A percentile compares a stretch with the other conserved stretches of the same genome.
Conservation (phyloP, 2,329 filamentous ascomycete species). For the Pseudogymnoascus sp. region DNA sequence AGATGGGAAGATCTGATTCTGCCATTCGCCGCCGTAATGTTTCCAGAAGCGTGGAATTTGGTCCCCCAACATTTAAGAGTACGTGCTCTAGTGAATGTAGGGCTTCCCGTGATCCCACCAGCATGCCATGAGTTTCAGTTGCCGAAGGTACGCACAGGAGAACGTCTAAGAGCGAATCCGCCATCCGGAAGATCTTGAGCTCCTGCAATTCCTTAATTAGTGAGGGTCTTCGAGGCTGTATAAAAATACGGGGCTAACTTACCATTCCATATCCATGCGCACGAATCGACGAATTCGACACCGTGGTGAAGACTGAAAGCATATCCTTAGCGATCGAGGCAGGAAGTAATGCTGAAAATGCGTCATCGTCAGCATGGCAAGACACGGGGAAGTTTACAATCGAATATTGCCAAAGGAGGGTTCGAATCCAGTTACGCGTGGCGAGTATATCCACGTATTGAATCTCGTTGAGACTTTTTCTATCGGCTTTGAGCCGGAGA, state of each 20-base stretch:
- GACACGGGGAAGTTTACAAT: neutral
- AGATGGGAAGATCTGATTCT: neutral
- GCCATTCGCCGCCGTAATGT: neutral
- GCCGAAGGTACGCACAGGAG: neutral
- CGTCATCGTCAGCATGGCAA: neutral
- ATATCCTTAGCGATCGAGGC: neutral
- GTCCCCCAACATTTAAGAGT: neutral
- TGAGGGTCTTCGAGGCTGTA: neutral
- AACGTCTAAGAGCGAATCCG: neutral
- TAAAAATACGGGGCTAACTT: neutral
- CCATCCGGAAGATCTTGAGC: neutral
- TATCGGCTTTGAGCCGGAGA: neutral
- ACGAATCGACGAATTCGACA: neutral
- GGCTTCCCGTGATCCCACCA: neutral
- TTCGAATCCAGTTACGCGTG: neutral
- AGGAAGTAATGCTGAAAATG: neutral
- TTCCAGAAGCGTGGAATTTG: neutral
- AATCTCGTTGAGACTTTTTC: neutral
- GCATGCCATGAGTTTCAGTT: neutral
- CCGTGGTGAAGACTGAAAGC: neutral
- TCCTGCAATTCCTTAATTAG: neutral
- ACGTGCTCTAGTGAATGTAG: neutral
- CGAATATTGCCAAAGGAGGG: neutral
- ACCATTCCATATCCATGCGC: neutral
- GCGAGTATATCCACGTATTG: neutral